Evolutionary conservation across 176 grass and related monocot genomes (phyloP).

Genomic region (Carex littledalei): DNA sequence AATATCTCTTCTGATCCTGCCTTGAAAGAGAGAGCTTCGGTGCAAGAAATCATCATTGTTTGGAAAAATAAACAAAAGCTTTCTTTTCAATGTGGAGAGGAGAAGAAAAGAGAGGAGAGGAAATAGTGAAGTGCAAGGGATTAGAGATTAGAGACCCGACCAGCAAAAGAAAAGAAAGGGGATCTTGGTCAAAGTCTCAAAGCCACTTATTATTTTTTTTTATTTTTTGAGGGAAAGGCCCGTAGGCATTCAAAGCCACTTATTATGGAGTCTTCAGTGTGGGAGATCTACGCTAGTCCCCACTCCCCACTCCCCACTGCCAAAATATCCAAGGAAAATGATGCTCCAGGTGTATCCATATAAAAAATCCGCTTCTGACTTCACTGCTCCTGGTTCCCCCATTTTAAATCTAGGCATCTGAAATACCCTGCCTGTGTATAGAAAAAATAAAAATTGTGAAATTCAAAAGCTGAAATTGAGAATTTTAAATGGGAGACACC

Average conservation of each 20-base stretch:
- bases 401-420: conserved; percentile 9
- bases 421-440: not conserved
- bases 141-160: not conserved
- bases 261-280: conserved; percentile 7
- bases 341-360: not conserved
- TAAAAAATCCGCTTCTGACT: not conserved
- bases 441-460: not conserved
- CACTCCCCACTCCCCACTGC: not conserved
- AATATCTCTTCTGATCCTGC: not conserved
- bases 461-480: not conserved
- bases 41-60: not conserved
- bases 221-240: no score
- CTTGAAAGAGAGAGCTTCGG: not conserved
- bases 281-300: conserved; percentile 13
- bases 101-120: not conserved
- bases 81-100: not conserved
- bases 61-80: not conserved
- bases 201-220: conserved; percentile 1
- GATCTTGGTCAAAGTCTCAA: conserved; percentile 24
- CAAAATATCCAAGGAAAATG: not conserved
- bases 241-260: not conserved
- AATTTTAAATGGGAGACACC: not conserved
- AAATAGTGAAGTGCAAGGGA: not conserved
- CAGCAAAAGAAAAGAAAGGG: conserved; percentile 5
- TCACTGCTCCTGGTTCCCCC: not conserved